These are phyloP conservation scores for Amanita subjunquillea DNA, from an alignment of 768 basidiomycete genomes.

Conservation along the genomic window DNA sequence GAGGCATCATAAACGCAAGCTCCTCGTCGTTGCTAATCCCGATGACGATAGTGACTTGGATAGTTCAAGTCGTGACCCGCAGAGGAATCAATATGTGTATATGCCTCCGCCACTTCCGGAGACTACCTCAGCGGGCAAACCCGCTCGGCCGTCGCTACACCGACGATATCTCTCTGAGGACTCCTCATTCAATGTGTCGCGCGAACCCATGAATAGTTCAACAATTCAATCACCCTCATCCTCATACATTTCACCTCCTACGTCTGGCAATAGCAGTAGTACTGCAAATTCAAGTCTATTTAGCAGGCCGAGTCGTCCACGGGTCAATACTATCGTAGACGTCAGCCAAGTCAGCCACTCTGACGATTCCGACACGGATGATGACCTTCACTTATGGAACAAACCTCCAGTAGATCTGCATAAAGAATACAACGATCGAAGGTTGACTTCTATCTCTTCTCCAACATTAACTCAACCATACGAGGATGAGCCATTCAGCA, in stretches of 20 bases:
- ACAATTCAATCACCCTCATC: background rate
- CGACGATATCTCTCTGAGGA: background rate
- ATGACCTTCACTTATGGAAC: slow-evolving; percentile 18
- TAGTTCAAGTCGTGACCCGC: background rate
- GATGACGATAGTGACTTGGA: slow-evolving; percentile 1
- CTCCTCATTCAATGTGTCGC: background rate
- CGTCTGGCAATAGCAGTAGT: background rate
- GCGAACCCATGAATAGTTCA: background rate
- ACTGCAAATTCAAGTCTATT: background rate
- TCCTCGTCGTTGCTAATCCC: slow-evolving; percentile 11
- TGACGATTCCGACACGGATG: slow-evolving; percentile 12
- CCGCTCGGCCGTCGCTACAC: background rate
- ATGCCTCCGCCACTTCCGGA: slow-evolving; percentile 21
- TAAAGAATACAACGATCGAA: background rate
- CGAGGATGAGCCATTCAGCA: background rate
- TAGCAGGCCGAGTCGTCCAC: slow-evolving; percentile 1
- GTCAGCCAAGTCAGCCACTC: background rate
- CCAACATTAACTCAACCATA: background rate
- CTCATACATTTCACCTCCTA: background rate
- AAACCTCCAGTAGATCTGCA: slow-evolving; percentile 18
- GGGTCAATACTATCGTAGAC: slow-evolving; percentile 4
- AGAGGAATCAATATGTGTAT: slow-evolving; percentile 11
- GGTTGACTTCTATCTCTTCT: background rate
- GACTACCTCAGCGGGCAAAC: background rate
- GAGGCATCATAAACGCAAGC: slow-evolving; percentile 4